Evolutionary conservation across 331 rosid species (phyloP), one percentile per base, ranked within the genome.

Genomic region (Spiraea crenata): DNA sequence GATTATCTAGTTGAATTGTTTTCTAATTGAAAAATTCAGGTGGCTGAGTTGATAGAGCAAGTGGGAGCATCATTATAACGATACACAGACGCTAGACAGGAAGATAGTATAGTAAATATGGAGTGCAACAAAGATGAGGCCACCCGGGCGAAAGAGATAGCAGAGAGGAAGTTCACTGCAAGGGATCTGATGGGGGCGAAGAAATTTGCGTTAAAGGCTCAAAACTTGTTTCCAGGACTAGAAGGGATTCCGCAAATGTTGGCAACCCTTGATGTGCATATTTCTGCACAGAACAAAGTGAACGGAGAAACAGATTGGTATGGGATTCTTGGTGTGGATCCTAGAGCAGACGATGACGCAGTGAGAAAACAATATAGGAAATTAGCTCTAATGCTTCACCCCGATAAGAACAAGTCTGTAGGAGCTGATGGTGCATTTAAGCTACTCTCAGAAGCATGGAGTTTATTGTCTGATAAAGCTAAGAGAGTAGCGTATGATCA

Each of bases 121-220:
- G 85, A 81, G 59, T 81, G 85, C 71, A 81, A 81, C 70, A 81
- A 58, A 77, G 85, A 81, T 17, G 85, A 81, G 81, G 85, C 82
- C 31, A 37, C 56, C 48, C 68, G 85, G 63, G 82, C 85, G 4
- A 81, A 77, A 48, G 85, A 77, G 85, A 81, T 81, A 4, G 85
- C 85, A 6, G 82, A 81, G 67, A 76, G 59, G 82, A 81, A 73
- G 66, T 73, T 81, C 35, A 49, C 48, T 25, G 79, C 55, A 3
- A 77, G 66, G 46, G 85, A 81, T 9, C 17, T 81, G 10, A 17
- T n/a, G 58, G 85, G 74, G 4, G 82, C 85, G 1, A 81, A 64
- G 64, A 81, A 81, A 49, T 77, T 81, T 77, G 85, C 85, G 9
- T 50, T 81, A 42, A 81, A 81, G 73, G 85, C 85, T 19, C 85